Evolutionary conservation across 257 asterid genomes (phyloP).

Genomic region (Solanum clarkiae): DNA sequence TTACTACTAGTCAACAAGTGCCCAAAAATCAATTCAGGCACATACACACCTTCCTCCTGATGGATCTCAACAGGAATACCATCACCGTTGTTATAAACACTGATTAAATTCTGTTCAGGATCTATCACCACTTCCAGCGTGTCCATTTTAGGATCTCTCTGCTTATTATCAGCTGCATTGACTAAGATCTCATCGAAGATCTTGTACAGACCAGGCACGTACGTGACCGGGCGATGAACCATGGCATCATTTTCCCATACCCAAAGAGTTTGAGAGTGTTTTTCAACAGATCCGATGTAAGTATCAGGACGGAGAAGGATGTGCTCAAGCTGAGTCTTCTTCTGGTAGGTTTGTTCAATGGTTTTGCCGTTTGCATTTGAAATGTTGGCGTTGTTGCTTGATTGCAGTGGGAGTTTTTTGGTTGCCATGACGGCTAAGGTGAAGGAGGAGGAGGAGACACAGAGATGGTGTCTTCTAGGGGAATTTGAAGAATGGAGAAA

Average conservation of each 20-base stretch:
- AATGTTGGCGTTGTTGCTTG: conserved; percentile 72
- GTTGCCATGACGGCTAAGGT: conserved; percentile 26
- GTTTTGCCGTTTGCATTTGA: conserved; percentile 33
- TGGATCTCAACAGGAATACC: conserved; percentile 98
- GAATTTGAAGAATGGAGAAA: conserved; percentile 1
- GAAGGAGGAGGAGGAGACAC: not conserved
- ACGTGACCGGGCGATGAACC: conserved; percentile 46
- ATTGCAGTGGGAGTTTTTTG: conserved; percentile 37
- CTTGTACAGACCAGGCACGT: conserved; percentile 89
- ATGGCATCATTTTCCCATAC: conserved; percentile 52
- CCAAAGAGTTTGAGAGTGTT: conserved; percentile 68
- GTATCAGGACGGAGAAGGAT: conserved; percentile 96
- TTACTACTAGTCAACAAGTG: conserved; percentile 96
- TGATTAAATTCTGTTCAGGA: conserved; percentile 45
- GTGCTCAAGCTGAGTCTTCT: conserved; percentile 93
- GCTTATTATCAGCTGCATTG: conserved; percentile 91
- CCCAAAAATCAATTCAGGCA: conserved; percentile 94
- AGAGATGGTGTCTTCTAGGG: conserved; percentile 8
- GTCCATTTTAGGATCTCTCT: conserved; percentile 82
- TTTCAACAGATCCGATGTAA: conserved; percentile 85
- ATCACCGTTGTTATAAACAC: conserved; percentile 83
- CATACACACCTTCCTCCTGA: conserved; percentile 93
- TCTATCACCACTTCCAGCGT: conserved; percentile 64
- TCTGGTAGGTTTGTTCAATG: conserved; percentile 88
- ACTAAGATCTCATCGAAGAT: conserved; percentile 92